Conservation (phyloP, 2,329 filamentous ascomycete genomes). For the Pleomassaria siparia region DNA sequence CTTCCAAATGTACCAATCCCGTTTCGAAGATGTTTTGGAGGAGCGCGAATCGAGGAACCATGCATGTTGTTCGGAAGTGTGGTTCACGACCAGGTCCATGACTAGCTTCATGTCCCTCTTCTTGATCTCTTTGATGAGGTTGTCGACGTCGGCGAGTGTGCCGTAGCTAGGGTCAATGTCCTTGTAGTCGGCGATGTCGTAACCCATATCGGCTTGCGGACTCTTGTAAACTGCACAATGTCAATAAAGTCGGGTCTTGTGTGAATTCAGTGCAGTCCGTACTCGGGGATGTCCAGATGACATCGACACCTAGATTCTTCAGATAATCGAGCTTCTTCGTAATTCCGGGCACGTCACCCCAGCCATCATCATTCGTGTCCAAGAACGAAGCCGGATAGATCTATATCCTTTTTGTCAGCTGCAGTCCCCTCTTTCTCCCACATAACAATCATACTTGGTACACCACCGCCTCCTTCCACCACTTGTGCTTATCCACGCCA, state of each 20-base stretch:
- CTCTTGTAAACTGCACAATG: slow-evolving; percentile 42
- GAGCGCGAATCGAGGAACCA: slow-evolving; percentile 61
- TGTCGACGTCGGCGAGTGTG: slow-evolving; percentile 42
- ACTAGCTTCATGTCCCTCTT: slow-evolving; percentile 42
- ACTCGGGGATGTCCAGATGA: slow-evolving; percentile 48
- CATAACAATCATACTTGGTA: slow-evolving; percentile 49
- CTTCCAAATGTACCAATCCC: slow-evolving; percentile 60
- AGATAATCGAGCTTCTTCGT: slow-evolving; percentile 59
- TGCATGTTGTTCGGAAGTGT: slow-evolving; percentile 48
- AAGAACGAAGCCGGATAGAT: slow-evolving; percentile 64
- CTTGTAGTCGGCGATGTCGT: slow-evolving; percentile 46
- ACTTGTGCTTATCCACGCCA: slow-evolving; percentile 42
- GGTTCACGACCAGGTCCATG: slow-evolving; percentile 47
- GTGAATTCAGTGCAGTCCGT: neutral
- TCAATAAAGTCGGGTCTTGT: neutral
- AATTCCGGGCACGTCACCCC: slow-evolving; percentile 60
- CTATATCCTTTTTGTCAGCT: slow-evolving; percentile 19
- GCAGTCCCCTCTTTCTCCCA: neutral
- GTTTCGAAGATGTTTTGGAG: slow-evolving; percentile 49
- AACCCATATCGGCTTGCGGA: slow-evolving; percentile 48
- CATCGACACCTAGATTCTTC: slow-evolving; percentile 48
- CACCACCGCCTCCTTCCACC: slow-evolving; percentile 64
- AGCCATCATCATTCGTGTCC: slow-evolving; percentile 58
- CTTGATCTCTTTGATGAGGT: slow-evolving; percentile 40
- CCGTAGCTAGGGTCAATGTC: slow-evolving; percentile 44